phyloP scores from a whole-genome alignment of 495 filamentous ascomycete species.

The Penicillium canescens region DNA sequence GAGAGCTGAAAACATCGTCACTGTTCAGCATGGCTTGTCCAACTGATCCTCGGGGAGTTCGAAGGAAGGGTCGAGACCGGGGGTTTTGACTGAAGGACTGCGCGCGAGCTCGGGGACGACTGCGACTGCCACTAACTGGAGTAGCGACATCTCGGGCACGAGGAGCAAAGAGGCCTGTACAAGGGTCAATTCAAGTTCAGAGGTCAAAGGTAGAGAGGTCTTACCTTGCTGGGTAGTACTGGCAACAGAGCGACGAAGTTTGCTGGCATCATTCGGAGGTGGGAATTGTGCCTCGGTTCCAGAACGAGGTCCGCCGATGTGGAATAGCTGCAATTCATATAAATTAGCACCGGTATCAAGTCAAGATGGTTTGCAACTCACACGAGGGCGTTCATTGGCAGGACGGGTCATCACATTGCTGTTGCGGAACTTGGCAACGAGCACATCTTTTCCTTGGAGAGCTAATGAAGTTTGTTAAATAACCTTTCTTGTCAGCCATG shows the following conservation, averaged over 20 bases:
- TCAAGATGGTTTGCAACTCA: constrained; percentile 28
- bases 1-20: background rate
- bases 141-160: background rate
- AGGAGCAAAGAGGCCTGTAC: constrained; percentile 1
- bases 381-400: constrained; percentile 80
- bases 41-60: background rate
- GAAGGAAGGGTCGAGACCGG: background rate
- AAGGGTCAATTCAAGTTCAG: background rate
- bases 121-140: background rate
- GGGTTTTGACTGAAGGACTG: background rate
- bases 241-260: constrained; percentile 3
- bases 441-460: constrained; percentile 86
- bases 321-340: constrained; percentile 41
- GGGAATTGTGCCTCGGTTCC: constrained; percentile 16
- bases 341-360: background rate
- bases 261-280: constrained; percentile 10
- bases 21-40: background rate
- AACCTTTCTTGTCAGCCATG: constrained; percentile 11
- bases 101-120: background rate
- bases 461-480: constrained; percentile 48
- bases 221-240: constrained; percentile 7
- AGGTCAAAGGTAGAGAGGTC: background rate
- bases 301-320: constrained; percentile 22
- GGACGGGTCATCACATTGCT: constrained; percentile 91
- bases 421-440: constrained; percentile 94